Conservation (phyloP, 2,329 filamentous ascomycete species). For the Epichloe gansuensis region DNA sequence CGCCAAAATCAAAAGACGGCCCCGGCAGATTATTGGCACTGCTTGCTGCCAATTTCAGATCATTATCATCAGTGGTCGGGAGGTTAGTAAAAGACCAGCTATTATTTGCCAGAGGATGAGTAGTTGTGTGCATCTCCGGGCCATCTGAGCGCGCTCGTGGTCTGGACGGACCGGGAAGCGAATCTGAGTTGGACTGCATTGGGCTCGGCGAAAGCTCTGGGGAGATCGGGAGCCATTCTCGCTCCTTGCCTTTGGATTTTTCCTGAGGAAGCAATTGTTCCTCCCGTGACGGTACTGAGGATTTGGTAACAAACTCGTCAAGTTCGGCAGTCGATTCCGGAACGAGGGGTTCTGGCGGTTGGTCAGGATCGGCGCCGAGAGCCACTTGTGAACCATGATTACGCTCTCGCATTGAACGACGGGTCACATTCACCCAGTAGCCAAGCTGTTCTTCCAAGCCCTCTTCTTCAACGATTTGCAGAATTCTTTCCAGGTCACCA, state of each 20-base stretch:
- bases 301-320: not conserved
- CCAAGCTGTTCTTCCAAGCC: conserved; percentile 43
- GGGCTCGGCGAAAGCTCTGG: conserved; percentile 6
- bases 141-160: conserved; percentile 47
- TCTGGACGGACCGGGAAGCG: conserved; percentile 18
- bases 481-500: conserved; percentile 44
- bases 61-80: conserved; percentile 11
- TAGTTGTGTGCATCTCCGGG: conserved; percentile 27
- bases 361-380: not conserved
- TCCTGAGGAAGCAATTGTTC: not conserved
- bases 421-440: conserved; percentile 45
- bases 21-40: not conserved
- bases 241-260: conserved; percentile 17
- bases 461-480: conserved; percentile 49
- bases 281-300: not conserved
- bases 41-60: not conserved
- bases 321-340: not conserved
- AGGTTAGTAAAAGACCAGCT: conserved; percentile 45
- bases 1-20: not conserved
- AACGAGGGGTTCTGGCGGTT: not conserved
- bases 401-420: conserved; percentile 16
- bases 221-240: conserved; percentile 5
- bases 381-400: not conserved
- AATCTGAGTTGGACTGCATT: conserved; percentile 5
- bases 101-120: conserved; percentile 44